Evolutionary conservation across 345 rosid genomes (phyloP).

Genomic region (Aquilaria malaccensis): DNA sequence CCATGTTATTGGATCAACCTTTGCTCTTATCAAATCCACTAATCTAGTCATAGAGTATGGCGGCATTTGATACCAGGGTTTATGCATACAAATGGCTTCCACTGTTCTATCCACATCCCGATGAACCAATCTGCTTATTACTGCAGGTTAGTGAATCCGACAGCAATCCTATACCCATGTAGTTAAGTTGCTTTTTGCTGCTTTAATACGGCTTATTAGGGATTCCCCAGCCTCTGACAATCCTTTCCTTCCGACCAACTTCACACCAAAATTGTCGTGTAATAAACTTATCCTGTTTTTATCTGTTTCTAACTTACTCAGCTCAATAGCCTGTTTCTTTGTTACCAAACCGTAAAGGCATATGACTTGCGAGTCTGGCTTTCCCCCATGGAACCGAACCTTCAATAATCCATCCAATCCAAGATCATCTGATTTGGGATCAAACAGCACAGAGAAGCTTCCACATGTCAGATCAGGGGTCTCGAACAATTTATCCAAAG

Average conservation of each 20-base stretch:
- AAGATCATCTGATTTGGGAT: conserved; percentile 41
- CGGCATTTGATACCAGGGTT: too few relatives aligned
- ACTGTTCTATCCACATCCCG: too few relatives aligned
- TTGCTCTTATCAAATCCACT: too few relatives aligned
- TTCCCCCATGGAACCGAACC: conserved; percentile 29
- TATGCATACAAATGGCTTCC: too few relatives aligned
- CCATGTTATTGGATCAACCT: too few relatives aligned
- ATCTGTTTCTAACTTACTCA: conserved; percentile 45
- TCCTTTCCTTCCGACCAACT: conserved; percentile 41
- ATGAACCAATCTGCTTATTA: too few relatives aligned
- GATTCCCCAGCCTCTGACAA: conserved; percentile 40
- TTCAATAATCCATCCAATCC: conserved; percentile 46
- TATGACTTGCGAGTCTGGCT: conserved; percentile 16
- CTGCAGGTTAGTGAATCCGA: too few relatives aligned
- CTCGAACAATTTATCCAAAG: conserved; percentile 38
- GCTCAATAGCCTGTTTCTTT: conserved; percentile 44
- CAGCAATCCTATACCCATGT: background rate
- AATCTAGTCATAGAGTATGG: too few relatives aligned
- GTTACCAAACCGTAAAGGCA: conserved; percentile 49
- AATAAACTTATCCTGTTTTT: conserved; percentile 36
- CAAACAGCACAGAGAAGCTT: conserved; percentile 46
- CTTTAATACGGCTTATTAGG: conserved; percentile 44
- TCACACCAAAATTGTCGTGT: conserved; percentile 26
- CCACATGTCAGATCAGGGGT: conserved; percentile 50
- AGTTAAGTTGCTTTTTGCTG: conserved; percentile 28